Conservation (phyloP, 2,329 filamentous ascomycete species). For the Beauveria sp. region DNA sequence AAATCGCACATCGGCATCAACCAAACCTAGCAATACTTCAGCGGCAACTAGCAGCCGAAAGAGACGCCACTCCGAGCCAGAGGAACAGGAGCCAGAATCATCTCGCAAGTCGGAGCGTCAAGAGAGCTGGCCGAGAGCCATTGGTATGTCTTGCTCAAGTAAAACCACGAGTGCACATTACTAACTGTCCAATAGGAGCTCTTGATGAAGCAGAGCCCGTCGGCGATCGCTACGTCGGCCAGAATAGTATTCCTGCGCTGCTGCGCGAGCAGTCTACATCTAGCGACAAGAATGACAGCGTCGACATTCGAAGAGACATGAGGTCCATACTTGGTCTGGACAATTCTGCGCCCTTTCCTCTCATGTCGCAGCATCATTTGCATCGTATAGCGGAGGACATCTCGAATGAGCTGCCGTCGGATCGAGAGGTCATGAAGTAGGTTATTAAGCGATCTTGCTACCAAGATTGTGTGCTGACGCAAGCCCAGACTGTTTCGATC, state of each 20-base stretch:
- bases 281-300: slow-evolving; percentile 42
- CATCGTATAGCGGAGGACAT: slow-evolving; percentile 54
- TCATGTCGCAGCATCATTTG: slow-evolving; percentile 58
- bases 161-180: background rate
- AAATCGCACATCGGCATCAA: slow-evolving; percentile 37
- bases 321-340: slow-evolving; percentile 58
- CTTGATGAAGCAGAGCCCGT: slow-evolving; percentile 48
- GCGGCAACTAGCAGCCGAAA: slow-evolving; percentile 20
- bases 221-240: slow-evolving; percentile 53
- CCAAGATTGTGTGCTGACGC: background rate
- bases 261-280: slow-evolving; percentile 52
- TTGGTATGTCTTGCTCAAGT: slow-evolving; percentile 23
- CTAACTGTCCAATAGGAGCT: slow-evolving; percentile 22
- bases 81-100: slow-evolving; percentile 23
- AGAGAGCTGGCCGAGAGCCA: slow-evolving; percentile 35
- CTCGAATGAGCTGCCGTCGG: slow-evolving; percentile 52
- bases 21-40: slow-evolving; percentile 26
- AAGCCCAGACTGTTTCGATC: slow-evolving; percentile 49
- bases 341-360: slow-evolving; percentile 57
- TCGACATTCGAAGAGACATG: slow-evolving; percentile 57
- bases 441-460: slow-evolving; percentile 18
- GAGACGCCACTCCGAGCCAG: slow-evolving; percentile 26
- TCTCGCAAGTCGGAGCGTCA: slow-evolving; percentile 28
- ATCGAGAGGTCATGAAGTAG: slow-evolving; percentile 60
- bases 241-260: slow-evolving; percentile 61